phyloP scores from a whole-genome alignment of 345 rosid species.

The Reutealis trisperma region DNA sequence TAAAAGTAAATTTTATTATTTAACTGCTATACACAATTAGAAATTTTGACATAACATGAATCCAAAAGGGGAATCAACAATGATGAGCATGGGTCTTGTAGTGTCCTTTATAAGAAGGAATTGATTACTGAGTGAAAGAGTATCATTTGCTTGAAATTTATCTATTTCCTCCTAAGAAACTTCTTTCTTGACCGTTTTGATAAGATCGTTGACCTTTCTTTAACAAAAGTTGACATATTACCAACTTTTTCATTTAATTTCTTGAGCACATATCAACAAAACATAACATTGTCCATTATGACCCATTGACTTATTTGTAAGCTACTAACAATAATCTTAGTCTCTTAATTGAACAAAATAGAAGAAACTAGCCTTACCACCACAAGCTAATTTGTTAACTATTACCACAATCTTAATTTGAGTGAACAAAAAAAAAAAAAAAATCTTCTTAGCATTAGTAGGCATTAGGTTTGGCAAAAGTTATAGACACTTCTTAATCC shows the following conservation, averaged over 20 bases:
- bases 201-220: conserved; percentile 9
- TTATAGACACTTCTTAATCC: too few species aligned
- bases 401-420: too few species aligned
- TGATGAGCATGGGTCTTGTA: not conserved
- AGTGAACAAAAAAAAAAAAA: too few species aligned
- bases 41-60: not conserved
- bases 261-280: too few species aligned
- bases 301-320: not conserved
- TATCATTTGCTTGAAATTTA: too few species aligned
- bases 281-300: not conserved
- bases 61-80: not conserved
- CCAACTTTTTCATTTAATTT: not conserved
- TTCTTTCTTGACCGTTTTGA: conserved; percentile 4
- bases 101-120: not conserved
- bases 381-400: not conserved
- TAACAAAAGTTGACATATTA: conserved; percentile 3
- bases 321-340: not conserved
- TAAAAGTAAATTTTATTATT: too few species aligned
- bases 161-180: conserved; percentile 1
- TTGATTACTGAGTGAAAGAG: not conserved
- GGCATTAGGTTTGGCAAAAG: too few species aligned
- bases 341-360: not conserved
- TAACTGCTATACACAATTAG: not conserved
- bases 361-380: not conserved
- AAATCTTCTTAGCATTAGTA: not conserved